These are phyloP conservation scores for Misopates orontium DNA, from an alignment of 257 asterid species.

Conservation along the genomic window DNA sequence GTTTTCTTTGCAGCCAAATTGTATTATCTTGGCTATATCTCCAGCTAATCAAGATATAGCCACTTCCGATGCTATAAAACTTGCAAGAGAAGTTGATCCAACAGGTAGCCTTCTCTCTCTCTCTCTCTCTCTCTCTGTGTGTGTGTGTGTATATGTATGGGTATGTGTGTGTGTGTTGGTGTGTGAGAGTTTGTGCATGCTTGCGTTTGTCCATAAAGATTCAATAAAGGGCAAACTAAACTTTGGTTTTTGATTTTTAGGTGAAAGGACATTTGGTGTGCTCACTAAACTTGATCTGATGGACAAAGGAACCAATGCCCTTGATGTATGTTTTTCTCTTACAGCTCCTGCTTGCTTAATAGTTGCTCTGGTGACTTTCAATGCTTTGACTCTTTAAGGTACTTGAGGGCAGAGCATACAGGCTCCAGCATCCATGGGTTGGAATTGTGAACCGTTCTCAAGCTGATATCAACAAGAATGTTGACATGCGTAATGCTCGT, in stretches of 20 bases:
- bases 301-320: constrained; percentile 95
- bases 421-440: constrained; percentile 96
- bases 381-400: constrained; percentile 54
- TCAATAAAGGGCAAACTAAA: constrained; percentile 9
- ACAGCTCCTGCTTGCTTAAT: constrained; percentile 6
- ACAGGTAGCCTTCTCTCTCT: constrained; percentile 49
- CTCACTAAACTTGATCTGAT: constrained; percentile 92
- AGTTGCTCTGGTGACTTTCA: constrained; percentile 19
- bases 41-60: constrained; percentile 99
- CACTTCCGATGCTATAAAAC: constrained; percentile 97
- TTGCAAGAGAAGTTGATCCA: constrained; percentile 96
- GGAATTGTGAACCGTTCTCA: constrained; percentile 97
- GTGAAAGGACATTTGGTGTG: constrained; percentile 97
- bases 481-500: constrained; percentile 83
- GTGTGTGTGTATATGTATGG: not conserved
- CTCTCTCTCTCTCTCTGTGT: not conserved
- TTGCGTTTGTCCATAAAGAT: not conserved
- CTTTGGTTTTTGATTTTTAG: constrained; percentile 35
- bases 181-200: not conserved
- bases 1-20: constrained; percentile 64
- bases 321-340: constrained; percentile 62
- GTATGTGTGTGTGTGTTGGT: not conserved
- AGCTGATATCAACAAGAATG: constrained; percentile 93
- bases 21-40: constrained; percentile 95
- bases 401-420: constrained; percentile 90